Conservation (phyloP, 345 rosid species). For the Hibiscus mutabilis region DNA sequence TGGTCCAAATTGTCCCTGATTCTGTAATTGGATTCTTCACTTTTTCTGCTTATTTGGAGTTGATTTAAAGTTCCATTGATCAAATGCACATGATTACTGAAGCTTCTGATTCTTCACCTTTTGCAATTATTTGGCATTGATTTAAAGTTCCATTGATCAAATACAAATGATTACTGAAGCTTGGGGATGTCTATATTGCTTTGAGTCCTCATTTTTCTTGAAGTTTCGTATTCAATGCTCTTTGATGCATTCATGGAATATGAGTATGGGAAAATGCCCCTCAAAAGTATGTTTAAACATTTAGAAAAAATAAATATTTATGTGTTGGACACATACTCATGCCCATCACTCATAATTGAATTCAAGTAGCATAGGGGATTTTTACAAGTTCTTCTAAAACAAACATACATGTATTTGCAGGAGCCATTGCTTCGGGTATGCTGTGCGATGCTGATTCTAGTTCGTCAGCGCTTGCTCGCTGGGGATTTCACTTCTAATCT, state of each 20-base stretch:
- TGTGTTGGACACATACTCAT: neutral
- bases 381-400: neutral
- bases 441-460: conserved; percentile 87
- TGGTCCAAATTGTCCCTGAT: neutral
- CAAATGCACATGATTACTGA: neutral
- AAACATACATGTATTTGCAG: conserved; percentile 35
- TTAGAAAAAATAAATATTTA: neutral
- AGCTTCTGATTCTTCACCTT: too few species aligned
- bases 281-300: neutral
- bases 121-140: neutral
- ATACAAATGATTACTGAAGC: neutral
- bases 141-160: neutral
- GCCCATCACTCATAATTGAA: neutral
- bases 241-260: neutral
- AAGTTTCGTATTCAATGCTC: neutral
- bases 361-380: neutral
- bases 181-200: neutral
- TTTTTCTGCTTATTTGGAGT: neutral
- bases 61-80: neutral
- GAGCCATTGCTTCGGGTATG: conserved; percentile 90
- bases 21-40: too few species aligned
- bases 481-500: conserved; percentile 75
- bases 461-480: conserved; percentile 78
- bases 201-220: neutral
- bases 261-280: neutral